Percentiles rank a stretch among this genome's conserved stretches.
Evolutionary conservation across 306 rosid species (phyloP).

Genomic region (Arachis stenosperma): DNA sequence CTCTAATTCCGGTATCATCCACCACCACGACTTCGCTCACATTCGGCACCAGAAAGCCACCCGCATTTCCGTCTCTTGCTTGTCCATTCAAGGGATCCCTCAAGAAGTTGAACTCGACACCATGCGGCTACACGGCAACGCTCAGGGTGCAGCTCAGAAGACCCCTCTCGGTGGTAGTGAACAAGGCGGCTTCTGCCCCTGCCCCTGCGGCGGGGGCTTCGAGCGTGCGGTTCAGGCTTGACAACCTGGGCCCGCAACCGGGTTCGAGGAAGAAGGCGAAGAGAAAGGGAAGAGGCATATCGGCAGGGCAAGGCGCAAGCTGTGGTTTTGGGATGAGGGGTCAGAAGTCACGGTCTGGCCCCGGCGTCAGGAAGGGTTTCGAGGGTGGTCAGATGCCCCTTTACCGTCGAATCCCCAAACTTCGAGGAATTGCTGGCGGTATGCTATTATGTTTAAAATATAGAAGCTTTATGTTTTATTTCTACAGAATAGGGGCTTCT

Average conservation of each 20-base stretch:
- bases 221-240: constrained; percentile 68
- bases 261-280: constrained; percentile 89
- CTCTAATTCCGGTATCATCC: constrained; percentile 52
- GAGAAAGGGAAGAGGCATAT: constrained; percentile 91
- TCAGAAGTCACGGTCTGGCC: constrained; percentile 95
- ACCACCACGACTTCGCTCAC: constrained; percentile 29
- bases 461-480: no score
- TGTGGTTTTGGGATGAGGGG: constrained; percentile 99
- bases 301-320: constrained; percentile 97
- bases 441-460: not conserved
- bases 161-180: constrained; percentile 40
- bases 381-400: constrained; percentile 99
- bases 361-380: constrained; percentile 80
- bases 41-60: not conserved
- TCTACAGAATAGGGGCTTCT: no score
- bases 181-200: constrained; percentile 43
- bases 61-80: constrained; percentile 39
- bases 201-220: constrained; percentile 30
- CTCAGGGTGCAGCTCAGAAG: constrained; percentile 41
- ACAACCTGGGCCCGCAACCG: constrained; percentile 89
- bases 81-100: constrained; percentile 84
- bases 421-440: constrained; percentile 98
- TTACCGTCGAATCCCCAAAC: constrained; percentile 85
- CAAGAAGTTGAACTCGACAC: constrained; percentile 48
- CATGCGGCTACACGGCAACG: constrained; percentile 35